Conservation (phyloP, 805 yeast species). For the Wickerhamiella dianesei region DNA sequence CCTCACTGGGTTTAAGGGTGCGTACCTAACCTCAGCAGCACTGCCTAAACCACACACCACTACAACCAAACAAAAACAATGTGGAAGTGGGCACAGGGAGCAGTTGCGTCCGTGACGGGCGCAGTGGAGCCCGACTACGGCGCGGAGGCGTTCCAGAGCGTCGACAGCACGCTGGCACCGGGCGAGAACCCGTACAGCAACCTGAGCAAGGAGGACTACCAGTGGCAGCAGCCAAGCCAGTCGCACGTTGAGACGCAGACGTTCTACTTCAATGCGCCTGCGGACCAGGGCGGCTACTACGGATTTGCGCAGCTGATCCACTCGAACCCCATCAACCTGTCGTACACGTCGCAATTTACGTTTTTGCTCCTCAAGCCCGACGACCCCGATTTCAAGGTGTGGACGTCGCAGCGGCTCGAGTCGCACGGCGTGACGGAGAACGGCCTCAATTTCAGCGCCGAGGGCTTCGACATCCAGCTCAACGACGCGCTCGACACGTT, state of each 20-base stretch:
- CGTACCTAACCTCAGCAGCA: background rate
- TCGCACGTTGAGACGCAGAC: constrained; percentile 95
- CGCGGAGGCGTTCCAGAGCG: constrained; percentile 78
- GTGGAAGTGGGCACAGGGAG: constrained; percentile 25
- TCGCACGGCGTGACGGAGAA: constrained; percentile 56
- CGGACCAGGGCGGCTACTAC: constrained; percentile 34
- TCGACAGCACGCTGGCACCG: constrained; percentile 44
- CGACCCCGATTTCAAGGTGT: constrained; percentile 41
- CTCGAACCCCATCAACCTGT: constrained; percentile 78
- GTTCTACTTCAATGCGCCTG: constrained; percentile 60
- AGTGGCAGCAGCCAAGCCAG: constrained; percentile 58
- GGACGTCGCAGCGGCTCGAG: constrained; percentile 88
- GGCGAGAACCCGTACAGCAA: constrained; percentile 42
- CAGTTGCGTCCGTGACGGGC: constrained; percentile 76
- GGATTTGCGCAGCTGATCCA: constrained; percentile 94
- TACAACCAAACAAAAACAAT: constrained; percentile 4
- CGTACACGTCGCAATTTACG: constrained; percentile 78
- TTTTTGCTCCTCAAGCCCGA: constrained; percentile 54
- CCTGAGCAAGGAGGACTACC: constrained; percentile 53
- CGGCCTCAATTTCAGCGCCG: constrained; percentile 59
- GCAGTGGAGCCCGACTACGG: constrained; percentile 97
- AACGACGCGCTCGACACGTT: constrained; percentile 39
- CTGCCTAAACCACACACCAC: background rate
- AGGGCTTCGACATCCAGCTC: constrained; percentile 50
- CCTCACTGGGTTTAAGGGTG: too few relatives aligned